phyloP scores from a whole-genome alignment of 495 filamentous ascomycete genomes.

The Aspergillus haitiensis region DNA sequence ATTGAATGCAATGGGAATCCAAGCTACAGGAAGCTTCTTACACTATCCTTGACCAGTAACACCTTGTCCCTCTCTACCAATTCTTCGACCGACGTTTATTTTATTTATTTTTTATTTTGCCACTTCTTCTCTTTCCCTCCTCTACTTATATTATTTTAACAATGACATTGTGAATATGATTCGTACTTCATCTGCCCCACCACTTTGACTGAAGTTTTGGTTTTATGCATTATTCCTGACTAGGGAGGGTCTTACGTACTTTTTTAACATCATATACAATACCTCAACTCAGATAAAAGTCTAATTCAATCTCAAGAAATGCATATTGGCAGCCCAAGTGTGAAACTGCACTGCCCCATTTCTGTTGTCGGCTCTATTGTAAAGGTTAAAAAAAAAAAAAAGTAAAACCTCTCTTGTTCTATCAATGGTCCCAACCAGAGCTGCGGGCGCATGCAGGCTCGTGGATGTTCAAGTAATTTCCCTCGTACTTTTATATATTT shows the following conservation, averaged over 20 bases:
- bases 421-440: background rate
- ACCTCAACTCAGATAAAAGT: conserved; percentile 6
- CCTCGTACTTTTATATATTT: background rate
- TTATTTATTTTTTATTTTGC: no score
- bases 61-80: no score
- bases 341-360: background rate
- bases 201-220: no score
- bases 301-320: conserved; percentile 18
- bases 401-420: background rate
- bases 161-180: conserved; percentile 2
- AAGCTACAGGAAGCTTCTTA: background rate
- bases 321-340: conserved; percentile 4
- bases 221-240: no score
- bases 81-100: background rate
- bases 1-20: conserved; percentile 8
- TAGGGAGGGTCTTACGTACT: background rate
- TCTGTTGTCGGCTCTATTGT: background rate
- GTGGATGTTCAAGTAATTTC: background rate
- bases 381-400: background rate
- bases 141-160: background rate
- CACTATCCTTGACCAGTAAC: background rate
- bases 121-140: no score
- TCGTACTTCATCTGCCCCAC: no score
- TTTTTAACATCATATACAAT: conserved; percentile 4
- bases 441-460: background rate